Evolutionary conservation across 768 basidiomycete species (phyloP), one percentile per base, ranked within the genome.

Genomic region (Rhizopogon vulgaris): DNA sequence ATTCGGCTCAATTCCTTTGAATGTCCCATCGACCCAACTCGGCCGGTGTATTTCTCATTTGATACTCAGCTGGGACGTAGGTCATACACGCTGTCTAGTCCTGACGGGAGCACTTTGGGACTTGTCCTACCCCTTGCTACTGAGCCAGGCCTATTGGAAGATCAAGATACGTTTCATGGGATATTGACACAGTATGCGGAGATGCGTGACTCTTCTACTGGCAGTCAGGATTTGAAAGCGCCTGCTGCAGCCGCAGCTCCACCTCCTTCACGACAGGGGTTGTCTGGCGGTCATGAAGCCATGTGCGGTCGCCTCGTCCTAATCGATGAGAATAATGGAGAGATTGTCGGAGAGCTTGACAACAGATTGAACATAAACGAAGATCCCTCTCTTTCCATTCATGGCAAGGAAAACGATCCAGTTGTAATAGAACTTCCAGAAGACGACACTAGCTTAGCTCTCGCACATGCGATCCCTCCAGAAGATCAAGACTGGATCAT

Each of bases 401-500:
- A 68, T 14, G 79, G 79, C 6, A 73, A 74, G 42, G 78, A 82
- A 57, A 75, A 75, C 55, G 80, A 81, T 56, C 80, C 85, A 1
- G 86, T 91, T n/a, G 65, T 90, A 46, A 78, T 90, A 52, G 85
- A 89, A 59, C 78, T 90, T 28, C 77, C 80, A 0, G 67, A 69
- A 32, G 64, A 70, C 8, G 73, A 76, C 56, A 73, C 80, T 5
- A 68, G 76, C 22, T 73, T 78, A 54, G 75, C 82, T 25, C 82
- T 83, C 58, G 84, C 82, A 11, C 71, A 77, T 38, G 75, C 78
- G 8, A 75, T 89, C 1, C 82, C 82, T 22, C 77, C 82, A 14
- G 83, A 85, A 24, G 78, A 90, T 57, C 76, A 80, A 63, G 82
- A 88, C 63, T 84, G 82, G 81, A 75, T 91, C 40, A 68, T 77